A percentile compares a stretch with the other conserved stretches of the same genome.
These are phyloP conservation scores for Macrophomina pseudophaseolina DNA, from an alignment of 2,329 filamentous ascomycete genomes.

Conservation along the genomic window DNA sequence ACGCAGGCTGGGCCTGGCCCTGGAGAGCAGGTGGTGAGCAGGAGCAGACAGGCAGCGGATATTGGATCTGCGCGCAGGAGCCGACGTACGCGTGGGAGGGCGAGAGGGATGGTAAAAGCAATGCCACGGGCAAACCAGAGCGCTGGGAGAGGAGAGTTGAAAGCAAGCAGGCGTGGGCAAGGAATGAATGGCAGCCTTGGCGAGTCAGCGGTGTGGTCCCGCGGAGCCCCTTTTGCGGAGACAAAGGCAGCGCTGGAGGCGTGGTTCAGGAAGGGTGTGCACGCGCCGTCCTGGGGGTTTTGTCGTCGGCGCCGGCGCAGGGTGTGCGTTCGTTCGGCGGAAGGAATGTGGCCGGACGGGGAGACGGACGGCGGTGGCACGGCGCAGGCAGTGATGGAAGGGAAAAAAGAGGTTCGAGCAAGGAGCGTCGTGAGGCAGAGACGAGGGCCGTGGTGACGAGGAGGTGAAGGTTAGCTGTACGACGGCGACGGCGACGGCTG, in stretches of 20 bases:
- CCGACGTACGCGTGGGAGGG: slow-evolving; percentile 24
- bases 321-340: slow-evolving; percentile 22
- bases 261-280: slow-evolving; percentile 18
- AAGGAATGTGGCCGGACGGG: slow-evolving; percentile 23
- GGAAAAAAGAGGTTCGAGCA: slow-evolving; percentile 13
- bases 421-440: slow-evolving; percentile 13
- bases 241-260: slow-evolving; percentile 18
- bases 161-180: slow-evolving; percentile 5
- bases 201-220: slow-evolving; percentile 27
- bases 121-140: slow-evolving; percentile 25
- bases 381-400: background rate
- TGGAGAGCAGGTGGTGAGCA: slow-evolving; percentile 27
- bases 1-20: slow-evolving; percentile 20
- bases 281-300: slow-evolving; percentile 19
- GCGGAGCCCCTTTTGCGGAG: slow-evolving; percentile 25
- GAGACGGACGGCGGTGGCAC: slow-evolving; percentile 6
- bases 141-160: slow-evolving; percentile 26
- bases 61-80: slow-evolving; percentile 27
- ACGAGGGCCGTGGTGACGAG: background rate
- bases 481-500: background rate
- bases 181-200: slow-evolving; percentile 9
- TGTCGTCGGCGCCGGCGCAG: slow-evolving; percentile 21
- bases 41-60: slow-evolving; percentile 26
- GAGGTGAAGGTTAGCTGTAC: slow-evolving; percentile 14
- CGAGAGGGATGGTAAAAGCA: slow-evolving; percentile 1